Base-by-base conservation (phyloP, 176 grass and related monocot genomes). In the Bonia amplexicaulis region DNA sequence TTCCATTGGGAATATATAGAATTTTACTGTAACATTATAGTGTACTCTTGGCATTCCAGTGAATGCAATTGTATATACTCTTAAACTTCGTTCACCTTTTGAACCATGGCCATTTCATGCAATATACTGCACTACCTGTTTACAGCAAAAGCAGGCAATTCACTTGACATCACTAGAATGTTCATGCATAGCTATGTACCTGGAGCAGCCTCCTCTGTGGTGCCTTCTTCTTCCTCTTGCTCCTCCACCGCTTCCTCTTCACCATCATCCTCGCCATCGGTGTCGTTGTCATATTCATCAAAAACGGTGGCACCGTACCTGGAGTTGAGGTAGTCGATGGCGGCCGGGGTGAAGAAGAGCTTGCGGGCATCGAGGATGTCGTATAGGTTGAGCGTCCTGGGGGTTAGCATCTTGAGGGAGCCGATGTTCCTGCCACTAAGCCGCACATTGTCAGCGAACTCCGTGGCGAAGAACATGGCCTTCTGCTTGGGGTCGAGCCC, bases 341-440 rank as follows among this genome's bases (percentile, higher is more conserved):
- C 88, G 1, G 91, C 79, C 19, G 80, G 86, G 51, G 93, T 96
- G 82, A 99, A 92, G 60, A 99, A 89, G 10, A 96, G 88, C 62
- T 96, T 99, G 47, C 89, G 86, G 0, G 90, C 72, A 44, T 97
- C 90, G 11, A 99, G 93, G 75, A 96, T 94, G 53, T 99, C 93
- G 46, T 94, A 96, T 14, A 99, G 81, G 82, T 96, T 99, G 55
- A 99, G 91, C 70, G 91, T 99, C 80, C 96, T 93, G 23, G 96
- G 96, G 13, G 91, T 99, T 7, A 99, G 88, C 89, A 99, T 89
- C 67, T 99, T 99, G 70, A 99, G 78, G 68, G 96, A 92, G 78
- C 96, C 91, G 2, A 99, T 94, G 88, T 99, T 99, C 89, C 96
- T 93, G 61, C 88, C 90, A 79, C 93, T 96, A 6, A 92, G 91